phyloP scores from a whole-genome alignment of 805 yeast species.

The Yamadazyma akitaensis region DNA sequence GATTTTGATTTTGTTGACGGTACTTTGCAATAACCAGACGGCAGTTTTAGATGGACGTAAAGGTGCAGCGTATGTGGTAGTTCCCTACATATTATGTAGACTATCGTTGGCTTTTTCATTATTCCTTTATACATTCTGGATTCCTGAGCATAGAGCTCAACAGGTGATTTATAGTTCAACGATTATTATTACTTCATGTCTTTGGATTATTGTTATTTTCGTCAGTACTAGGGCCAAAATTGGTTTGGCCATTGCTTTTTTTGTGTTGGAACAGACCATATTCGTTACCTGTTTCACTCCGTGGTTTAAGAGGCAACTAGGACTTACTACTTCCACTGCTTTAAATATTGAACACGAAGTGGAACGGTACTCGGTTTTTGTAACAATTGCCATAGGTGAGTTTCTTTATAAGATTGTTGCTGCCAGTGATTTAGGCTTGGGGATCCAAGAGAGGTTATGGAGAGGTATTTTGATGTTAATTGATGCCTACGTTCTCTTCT shows the following conservation, averaged over 20 bases:
- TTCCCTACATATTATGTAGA: conserved; percentile 48
- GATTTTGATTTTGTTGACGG: conserved; percentile 47
- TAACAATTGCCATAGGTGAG: conserved; percentile 64
- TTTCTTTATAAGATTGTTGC: conserved; percentile 54
- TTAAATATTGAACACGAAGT: conserved; percentile 65
- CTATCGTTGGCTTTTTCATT: conserved; percentile 32
- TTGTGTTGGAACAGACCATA: conserved; percentile 39
- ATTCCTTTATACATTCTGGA: conserved; percentile 41
- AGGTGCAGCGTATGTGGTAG: conserved; percentile 44
- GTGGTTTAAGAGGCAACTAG: conserved; percentile 38
- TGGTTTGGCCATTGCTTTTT: conserved; percentile 39
- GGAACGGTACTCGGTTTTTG: conserved; percentile 57
- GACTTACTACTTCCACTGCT: conserved; percentile 52
- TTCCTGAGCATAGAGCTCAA: conserved; percentile 51
- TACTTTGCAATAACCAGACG: conserved; percentile 49
- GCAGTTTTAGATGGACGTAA: conserved; percentile 26
- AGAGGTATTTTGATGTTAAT: conserved; percentile 48
- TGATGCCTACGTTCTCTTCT: conserved; percentile 47
- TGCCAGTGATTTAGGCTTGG: conserved; percentile 43
- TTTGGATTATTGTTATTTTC: conserved; percentile 55
- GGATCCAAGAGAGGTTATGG: conserved; percentile 42
- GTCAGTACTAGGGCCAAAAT: conserved; percentile 44
- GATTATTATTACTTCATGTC: conserved; percentile 30
- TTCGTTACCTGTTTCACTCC: conserved; percentile 47
- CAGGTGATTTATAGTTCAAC: conserved; percentile 36